These are phyloP conservation scores for Hemisphaericaspora nanyangensis DNA, from an alignment of 805 yeast genomes.

Conservation along the genomic window DNA sequence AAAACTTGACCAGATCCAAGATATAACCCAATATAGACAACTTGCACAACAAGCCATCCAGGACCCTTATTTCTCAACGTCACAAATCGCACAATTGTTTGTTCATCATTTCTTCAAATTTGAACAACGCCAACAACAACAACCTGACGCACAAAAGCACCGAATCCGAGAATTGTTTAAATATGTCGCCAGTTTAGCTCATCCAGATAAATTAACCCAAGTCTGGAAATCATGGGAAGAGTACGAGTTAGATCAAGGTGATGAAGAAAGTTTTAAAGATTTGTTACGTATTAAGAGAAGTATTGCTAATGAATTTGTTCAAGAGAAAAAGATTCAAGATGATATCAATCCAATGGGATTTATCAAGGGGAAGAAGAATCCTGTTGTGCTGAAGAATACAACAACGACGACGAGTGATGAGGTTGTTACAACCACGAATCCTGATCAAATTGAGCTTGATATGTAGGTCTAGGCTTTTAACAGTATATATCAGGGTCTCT, in stretches of 20 bases:
- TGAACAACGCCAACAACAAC: slow-evolving; percentile 12
- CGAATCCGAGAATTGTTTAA: slow-evolving; percentile 63
- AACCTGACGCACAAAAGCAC: slow-evolving; percentile 46
- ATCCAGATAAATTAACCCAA: slow-evolving; percentile 11
- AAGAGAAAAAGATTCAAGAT: slow-evolving; percentile 1
- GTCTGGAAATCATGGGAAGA: slow-evolving; percentile 68
- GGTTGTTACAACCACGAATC: slow-evolving; percentile 29
- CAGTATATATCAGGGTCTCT: no score
- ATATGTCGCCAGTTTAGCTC: slow-evolving; percentile 25
- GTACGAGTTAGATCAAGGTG: slow-evolving; percentile 72
- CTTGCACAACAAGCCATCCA: slow-evolving; percentile 43
- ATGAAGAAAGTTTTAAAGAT: slow-evolving; percentile 66
- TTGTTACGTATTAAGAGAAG: slow-evolving; percentile 62
- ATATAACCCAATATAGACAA: slow-evolving; percentile 19
- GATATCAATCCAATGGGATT: slow-evolving; percentile 44
- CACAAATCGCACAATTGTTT: slow-evolving; percentile 50
- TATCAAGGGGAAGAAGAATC: slow-evolving; percentile 30
- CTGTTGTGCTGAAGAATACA: slow-evolving; percentile 1
- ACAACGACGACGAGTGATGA: slow-evolving; percentile 1
- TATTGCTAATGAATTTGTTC: slow-evolving; percentile 2
- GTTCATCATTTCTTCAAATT: slow-evolving; percentile 59
- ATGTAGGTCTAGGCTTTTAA: slow-evolving; percentile 17
- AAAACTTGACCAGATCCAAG: slow-evolving; percentile 11
- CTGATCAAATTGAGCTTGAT: slow-evolving; percentile 62
- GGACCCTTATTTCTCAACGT: slow-evolving; percentile 28